Conservation (phyloP, 75 land plant species). For the Azolla pinnata region DNA sequence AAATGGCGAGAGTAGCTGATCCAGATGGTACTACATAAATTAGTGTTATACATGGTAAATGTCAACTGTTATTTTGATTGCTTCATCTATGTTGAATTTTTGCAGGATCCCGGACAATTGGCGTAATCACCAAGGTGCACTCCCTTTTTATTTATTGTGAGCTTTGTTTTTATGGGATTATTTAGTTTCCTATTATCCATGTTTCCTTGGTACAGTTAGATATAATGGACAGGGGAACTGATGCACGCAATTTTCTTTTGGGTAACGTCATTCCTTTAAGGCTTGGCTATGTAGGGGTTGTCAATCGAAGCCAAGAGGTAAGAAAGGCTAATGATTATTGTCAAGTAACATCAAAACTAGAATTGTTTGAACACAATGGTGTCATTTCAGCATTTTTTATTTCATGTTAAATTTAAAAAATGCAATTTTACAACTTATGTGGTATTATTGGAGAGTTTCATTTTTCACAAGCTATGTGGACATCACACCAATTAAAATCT, state of each 20-base stretch:
- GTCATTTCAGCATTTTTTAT: too few relatives aligned
- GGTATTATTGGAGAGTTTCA: too few relatives aligned
- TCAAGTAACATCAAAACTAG: too few relatives aligned
- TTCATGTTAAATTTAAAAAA: too few relatives aligned
- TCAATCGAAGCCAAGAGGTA: conserved; percentile 41
- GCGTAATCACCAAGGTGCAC: conserved; percentile 36
- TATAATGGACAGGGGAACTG: conserved; percentile 42
- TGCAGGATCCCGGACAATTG: conserved; percentile 39
- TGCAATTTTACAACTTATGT: too few relatives aligned
- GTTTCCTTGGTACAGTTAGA: conserved; percentile 27
- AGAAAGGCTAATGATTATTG: too few relatives aligned
- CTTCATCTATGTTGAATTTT: conserved; percentile 4
- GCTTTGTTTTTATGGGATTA: not conserved
- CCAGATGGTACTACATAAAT: conserved; percentile 24
- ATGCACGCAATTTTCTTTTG: conserved; percentile 32
- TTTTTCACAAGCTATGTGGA: too few relatives aligned
- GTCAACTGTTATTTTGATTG: not conserved
- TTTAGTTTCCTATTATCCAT: not conserved
- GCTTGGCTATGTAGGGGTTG: conserved; percentile 38
- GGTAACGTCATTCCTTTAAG: conserved; percentile 32
- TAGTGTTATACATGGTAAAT: not conserved
- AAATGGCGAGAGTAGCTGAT: conserved; percentile 40
- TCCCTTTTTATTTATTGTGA: not conserved
- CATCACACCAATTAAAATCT: too few relatives aligned
- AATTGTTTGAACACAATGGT: too few relatives aligned